phyloP scores from a whole-genome alignment of 2,329 filamentous ascomycete species.

The Aspergillus novofumigatus region DNA sequence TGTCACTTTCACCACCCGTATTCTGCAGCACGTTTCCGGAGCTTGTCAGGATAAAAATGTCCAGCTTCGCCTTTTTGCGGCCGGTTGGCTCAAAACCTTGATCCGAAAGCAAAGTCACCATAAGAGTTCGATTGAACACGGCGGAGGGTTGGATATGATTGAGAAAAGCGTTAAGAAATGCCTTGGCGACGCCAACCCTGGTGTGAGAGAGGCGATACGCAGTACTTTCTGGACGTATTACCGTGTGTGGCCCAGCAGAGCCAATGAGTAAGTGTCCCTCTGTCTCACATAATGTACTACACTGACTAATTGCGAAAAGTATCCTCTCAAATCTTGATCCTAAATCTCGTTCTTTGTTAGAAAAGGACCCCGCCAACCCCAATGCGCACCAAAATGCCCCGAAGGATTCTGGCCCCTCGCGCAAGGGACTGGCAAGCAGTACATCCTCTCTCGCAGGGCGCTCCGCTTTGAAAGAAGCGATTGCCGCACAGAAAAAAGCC shows the following conservation, averaged over 20 bases:
- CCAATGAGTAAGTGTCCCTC: slow-evolving; percentile 60
- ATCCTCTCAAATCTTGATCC: slow-evolving; percentile 75
- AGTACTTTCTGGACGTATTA: slow-evolving; percentile 83
- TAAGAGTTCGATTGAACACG: slow-evolving; percentile 78
- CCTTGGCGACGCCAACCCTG: slow-evolving; percentile 82
- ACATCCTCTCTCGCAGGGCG: slow-evolving; percentile 25
- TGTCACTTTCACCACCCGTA: slow-evolving; percentile 71
- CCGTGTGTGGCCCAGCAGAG: slow-evolving; percentile 70
- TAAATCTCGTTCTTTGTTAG: slow-evolving; percentile 73
- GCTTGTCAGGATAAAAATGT: slow-evolving; percentile 93
- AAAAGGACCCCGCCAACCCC: slow-evolving; percentile 76
- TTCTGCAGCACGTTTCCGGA: slow-evolving; percentile 79
- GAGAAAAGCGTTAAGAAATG: slow-evolving; percentile 89
- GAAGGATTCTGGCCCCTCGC: slow-evolving; percentile 14
- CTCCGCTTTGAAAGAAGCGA: slow-evolving; percentile 70
- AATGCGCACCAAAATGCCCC: slow-evolving; percentile 24
- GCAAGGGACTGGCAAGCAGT: slow-evolving; percentile 15
- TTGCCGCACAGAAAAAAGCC: slow-evolving; percentile 74
- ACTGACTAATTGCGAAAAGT: slow-evolving; percentile 41
- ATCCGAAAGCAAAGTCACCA: slow-evolving; percentile 71
- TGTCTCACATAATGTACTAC: background rate
- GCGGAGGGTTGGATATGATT: slow-evolving; percentile 74
- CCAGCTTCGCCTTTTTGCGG: slow-evolving; percentile 72
- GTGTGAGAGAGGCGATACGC: slow-evolving; percentile 81
- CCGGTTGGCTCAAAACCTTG: slow-evolving; percentile 79